Percentiles rank a stretch among this genome's conserved stretches.
phyloP scores from a whole-genome alignment of 1,139 yeast genomes.

The Suhomyces choctaworum region DNA sequence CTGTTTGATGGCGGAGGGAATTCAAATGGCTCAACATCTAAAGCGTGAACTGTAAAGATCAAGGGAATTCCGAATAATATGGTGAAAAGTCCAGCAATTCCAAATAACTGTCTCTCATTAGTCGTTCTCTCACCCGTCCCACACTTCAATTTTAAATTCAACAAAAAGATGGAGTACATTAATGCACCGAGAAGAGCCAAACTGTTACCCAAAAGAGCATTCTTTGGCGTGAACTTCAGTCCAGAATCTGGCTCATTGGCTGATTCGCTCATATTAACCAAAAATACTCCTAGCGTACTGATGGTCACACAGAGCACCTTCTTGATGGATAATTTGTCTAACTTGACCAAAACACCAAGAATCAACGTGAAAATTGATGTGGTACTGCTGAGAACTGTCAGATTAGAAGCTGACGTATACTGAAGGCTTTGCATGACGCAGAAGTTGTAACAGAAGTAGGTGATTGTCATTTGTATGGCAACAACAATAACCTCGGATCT shows the following conservation, averaged over 20 bases:
- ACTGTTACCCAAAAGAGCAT: constrained; percentile 46
- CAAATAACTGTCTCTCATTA: constrained; percentile 50
- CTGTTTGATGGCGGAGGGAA: constrained; percentile 42
- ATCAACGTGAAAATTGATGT: constrained; percentile 53
- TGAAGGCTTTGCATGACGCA: constrained; percentile 42
- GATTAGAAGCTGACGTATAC: constrained; percentile 56
- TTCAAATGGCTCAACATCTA: constrained; percentile 41
- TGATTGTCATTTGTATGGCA: constrained; percentile 40
- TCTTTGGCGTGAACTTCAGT: constrained; percentile 34
- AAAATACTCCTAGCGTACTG: constrained; percentile 49
- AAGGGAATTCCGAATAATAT: constrained; percentile 41
- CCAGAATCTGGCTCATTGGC: constrained; percentile 19
- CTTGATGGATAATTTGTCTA: constrained; percentile 44
- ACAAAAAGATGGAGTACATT: constrained; percentile 47
- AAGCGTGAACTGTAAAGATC: constrained; percentile 31
- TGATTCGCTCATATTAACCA: constrained; percentile 45
- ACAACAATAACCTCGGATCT: constrained; percentile 32
- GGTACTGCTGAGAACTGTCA: constrained; percentile 52
- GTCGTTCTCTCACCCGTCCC: constrained; percentile 47
- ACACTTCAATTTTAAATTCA: constrained; percentile 43
- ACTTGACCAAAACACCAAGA: constrained; percentile 39
- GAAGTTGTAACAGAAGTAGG: constrained; percentile 46
- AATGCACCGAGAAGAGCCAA: constrained; percentile 50
- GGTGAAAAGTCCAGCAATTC: constrained; percentile 46
- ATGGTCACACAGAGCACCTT: constrained; percentile 46